Conservation (phyloP, 495 filamentous ascomycete genomes). For the Astrothelium macrocarpum region DNA sequence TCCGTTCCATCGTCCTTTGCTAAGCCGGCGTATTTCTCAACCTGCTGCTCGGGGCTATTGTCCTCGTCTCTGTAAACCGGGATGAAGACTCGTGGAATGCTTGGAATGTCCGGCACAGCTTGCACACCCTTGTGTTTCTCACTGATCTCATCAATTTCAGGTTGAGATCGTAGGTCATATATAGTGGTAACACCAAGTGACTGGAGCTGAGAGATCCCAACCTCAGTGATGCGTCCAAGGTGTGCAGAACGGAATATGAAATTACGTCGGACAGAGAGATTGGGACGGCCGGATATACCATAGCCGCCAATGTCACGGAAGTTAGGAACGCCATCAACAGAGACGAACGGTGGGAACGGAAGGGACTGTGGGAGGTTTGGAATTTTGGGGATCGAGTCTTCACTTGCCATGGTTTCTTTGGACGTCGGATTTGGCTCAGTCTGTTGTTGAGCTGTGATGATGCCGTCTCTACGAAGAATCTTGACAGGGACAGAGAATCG, state of each 20-base stretch:
- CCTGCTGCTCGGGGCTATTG: slow-evolving; percentile 32
- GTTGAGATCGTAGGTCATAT: slow-evolving; percentile 28
- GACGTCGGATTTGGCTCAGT: not conserved
- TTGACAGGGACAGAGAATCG: not conserved
- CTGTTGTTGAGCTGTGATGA: not conserved
- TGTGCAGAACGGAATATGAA: slow-evolving; percentile 32
- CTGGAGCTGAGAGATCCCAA: slow-evolving; percentile 14
- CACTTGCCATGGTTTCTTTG: not conserved
- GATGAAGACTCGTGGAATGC: slow-evolving; percentile 23
- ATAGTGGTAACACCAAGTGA: slow-evolving; percentile 18
- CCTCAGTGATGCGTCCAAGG: slow-evolving; percentile 17
- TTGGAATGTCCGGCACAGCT: slow-evolving; percentile 3
- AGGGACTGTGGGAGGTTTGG: slow-evolving; percentile 8
- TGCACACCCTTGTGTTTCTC: not conserved
- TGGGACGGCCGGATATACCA: slow-evolving; percentile 6
- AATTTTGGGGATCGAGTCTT: not conserved
- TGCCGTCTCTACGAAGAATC: not conserved
- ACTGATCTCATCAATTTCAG: slow-evolving; percentile 21
- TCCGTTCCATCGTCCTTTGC: slow-evolving; percentile 22
- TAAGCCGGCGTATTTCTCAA: slow-evolving; percentile 30
- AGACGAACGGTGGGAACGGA: slow-evolving; percentile 31
- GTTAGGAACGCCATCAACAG: slow-evolving; percentile 28
- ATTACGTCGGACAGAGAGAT: slow-evolving; percentile 22
- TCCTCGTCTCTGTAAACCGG: slow-evolving; percentile 34
- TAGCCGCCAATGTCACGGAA: slow-evolving; percentile 31